Evolutionary conservation across 2,329 filamentous ascomycete species (phyloP), one percentile per base, ranked within the genome.

Genomic region (Claviceps pazoutovae): DNA sequence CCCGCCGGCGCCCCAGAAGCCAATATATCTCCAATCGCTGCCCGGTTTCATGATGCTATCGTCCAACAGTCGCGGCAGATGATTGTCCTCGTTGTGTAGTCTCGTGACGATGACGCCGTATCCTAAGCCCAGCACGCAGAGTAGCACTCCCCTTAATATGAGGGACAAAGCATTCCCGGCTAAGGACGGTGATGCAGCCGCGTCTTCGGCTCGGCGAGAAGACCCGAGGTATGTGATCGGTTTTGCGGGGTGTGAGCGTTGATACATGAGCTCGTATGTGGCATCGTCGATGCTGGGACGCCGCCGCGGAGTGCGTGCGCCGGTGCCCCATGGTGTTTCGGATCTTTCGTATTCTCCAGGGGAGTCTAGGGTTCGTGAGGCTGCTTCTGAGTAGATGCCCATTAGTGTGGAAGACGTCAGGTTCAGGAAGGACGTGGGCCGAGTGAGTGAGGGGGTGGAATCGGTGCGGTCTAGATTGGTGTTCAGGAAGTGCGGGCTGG

Each of bases 321-420:
- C 88, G 0, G 82, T 86, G 23, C 84, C 87, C 83, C 84, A 93
- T 2, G 88, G 88, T 11, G 84, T 89, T 51, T 75, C 72, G 3
- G 74, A 67, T 55, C 83, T 81, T 57, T 80, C 79, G 54, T 62
- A 57, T 44, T 68, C 64, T 16, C 61, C 64, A 53, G 64, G 62
- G 61, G 72, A 66, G 57, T 76, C 68, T 38, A 48, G 41, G 67
- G 45, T 77, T 72, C 53, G 78, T 36, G 76, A 75, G 1, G 79
- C 79, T 1, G 79, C 79, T 6, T 81, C 82, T 11, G 82, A 83
- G 72, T 95, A 98, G 61, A 98, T 98, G 51, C 93, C 91, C 59
- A 85, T 86, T 5, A 98, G 78, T 0, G 93, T 95, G 2, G 88
- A 90, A 9, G 86, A 84, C 4, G 88, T 95, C 54, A 98, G 76